These are phyloP conservation scores for Jaapia argillacea DNA, from an alignment of 768 basidiomycete genomes.

Conservation along the genomic window DNA sequence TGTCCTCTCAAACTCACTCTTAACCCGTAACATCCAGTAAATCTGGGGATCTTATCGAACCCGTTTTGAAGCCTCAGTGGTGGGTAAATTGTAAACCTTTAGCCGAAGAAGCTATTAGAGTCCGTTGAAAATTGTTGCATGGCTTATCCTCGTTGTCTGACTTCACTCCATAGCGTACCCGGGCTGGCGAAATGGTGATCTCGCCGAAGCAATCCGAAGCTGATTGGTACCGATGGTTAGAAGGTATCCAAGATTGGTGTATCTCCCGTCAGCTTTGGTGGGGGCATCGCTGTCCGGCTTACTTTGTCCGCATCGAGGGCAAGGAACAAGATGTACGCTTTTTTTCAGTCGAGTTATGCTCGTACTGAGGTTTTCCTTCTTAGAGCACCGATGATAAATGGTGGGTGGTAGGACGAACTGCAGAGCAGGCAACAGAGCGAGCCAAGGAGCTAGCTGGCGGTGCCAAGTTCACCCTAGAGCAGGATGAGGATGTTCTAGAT, in stretches of 20 bases:
- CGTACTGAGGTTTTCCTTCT: conserved; percentile 1
- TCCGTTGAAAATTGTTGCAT: conserved; percentile 17
- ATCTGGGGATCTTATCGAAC: conserved; percentile 95
- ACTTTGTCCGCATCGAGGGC: conserved; percentile 83
- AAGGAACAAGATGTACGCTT: conserved; percentile 48
- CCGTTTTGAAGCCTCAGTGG: conserved; percentile 96
- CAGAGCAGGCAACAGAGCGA: conserved; percentile 68
- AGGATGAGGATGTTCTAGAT: conserved; percentile 96
- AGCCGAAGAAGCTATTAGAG: conserved; percentile 84
- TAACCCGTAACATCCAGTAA: conserved; percentile 39
- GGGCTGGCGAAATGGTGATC: conserved; percentile 79
- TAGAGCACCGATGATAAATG: conserved; percentile 61
- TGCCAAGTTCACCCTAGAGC: conserved; percentile 63
- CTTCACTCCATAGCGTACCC: conserved; percentile 53
- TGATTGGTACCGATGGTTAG: conserved; percentile 96
- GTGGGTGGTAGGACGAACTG: conserved; percentile 86
- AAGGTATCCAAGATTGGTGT: conserved; percentile 97
- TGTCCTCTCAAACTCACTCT: conserved; percentile 4
- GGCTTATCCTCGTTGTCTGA: background rate
- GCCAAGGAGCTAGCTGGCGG: conserved; percentile 63
- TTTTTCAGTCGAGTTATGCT: too few relatives aligned
- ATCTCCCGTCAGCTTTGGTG: conserved; percentile 99
- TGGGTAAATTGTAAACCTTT: conserved; percentile 93
- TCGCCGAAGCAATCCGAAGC: conserved; percentile 78
- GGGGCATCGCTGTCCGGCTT: conserved; percentile 95